These are phyloP conservation scores for Grammothele lineata DNA, from an alignment of 768 basidiomycete species.

Conservation along the genomic window DNA sequence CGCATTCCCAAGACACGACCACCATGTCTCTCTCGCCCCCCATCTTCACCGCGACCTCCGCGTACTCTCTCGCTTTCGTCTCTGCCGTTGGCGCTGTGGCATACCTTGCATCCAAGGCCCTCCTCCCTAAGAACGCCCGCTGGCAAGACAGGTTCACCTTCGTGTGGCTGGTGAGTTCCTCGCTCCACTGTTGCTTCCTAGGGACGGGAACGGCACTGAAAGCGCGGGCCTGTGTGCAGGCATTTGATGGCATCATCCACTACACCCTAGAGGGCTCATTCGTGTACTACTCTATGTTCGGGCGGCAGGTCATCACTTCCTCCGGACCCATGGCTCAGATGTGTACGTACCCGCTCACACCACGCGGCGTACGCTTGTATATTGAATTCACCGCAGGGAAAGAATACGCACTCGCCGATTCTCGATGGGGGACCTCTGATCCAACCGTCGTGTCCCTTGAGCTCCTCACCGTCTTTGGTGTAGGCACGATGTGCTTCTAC, in stretches of 20 bases:
- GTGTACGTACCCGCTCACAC: slow-evolving; percentile 43
- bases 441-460: slow-evolving; percentile 80
- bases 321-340: slow-evolving; percentile 66
- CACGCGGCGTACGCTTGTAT: too few species aligned
- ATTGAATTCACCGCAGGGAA: slow-evolving; percentile 45
- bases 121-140: slow-evolving; percentile 59
- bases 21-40: slow-evolving; percentile 17
- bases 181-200: neutral
- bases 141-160: slow-evolving; percentile 68
- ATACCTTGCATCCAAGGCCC: slow-evolving; percentile 44
- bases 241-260: slow-evolving; percentile 79
- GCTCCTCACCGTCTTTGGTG: slow-evolving; percentile 76
- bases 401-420: slow-evolving; percentile 77
- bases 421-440: slow-evolving; percentile 78
- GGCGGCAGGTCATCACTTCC: slow-evolving; percentile 66
- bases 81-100: slow-evolving; percentile 47
- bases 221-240: slow-evolving; percentile 32
- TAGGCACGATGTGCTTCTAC: slow-evolving; percentile 70
- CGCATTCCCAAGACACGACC: neutral
- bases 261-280: slow-evolving; percentile 79
- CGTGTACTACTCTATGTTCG: slow-evolving; percentile 73
- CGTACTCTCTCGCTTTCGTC: slow-evolving; percentile 60
- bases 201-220: neutral
- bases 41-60: slow-evolving; percentile 58
- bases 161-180: slow-evolving; percentile 65